Conservation (phyloP, 805 yeast genomes). For the Sugiyamaella lignohabitans region DNA sequence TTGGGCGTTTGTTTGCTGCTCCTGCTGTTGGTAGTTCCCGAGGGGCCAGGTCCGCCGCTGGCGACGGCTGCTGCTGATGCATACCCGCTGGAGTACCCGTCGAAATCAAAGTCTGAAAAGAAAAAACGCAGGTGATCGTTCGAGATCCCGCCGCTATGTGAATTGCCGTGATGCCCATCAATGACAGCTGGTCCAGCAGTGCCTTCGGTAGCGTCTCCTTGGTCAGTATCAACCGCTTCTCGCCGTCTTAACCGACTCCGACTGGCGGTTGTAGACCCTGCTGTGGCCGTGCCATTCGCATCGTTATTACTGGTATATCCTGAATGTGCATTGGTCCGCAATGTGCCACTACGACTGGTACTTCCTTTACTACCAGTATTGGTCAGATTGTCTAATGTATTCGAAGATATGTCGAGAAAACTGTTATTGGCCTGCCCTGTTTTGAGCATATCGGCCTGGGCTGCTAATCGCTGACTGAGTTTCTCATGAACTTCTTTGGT, state of each 20-base stretch:
- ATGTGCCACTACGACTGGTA: neutral
- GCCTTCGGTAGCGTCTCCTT: neutral
- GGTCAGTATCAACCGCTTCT: neutral
- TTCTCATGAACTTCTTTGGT: slow-evolving; percentile 11
- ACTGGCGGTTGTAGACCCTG: neutral
- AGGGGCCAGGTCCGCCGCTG: neutral
- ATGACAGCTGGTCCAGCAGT: neutral
- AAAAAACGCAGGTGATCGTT: neutral
- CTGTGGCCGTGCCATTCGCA: neutral
- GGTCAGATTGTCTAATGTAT: neutral
- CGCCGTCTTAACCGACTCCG: neutral
- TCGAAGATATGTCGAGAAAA: neutral
- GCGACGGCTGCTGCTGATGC: slow-evolving; percentile 5
- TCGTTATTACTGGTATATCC: neutral
- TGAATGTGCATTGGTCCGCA: neutral
- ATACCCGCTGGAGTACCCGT: slow-evolving; percentile 6
- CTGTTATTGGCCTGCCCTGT: neutral
- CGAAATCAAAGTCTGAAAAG: neutral
- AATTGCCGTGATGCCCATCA: neutral
- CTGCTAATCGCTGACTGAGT: slow-evolving; percentile 13
- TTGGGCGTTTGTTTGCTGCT: slow-evolving; percentile 7
- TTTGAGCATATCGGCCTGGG: slow-evolving; percentile 8
- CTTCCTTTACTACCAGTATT: no score
- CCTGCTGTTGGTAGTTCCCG: slow-evolving; percentile 2
- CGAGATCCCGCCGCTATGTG: neutral